Evolutionary conservation across 164 flowering plant genomes (phyloP), one percentile per base, ranked within the genome.

Genomic region (Taxillus chinensis): DNA sequence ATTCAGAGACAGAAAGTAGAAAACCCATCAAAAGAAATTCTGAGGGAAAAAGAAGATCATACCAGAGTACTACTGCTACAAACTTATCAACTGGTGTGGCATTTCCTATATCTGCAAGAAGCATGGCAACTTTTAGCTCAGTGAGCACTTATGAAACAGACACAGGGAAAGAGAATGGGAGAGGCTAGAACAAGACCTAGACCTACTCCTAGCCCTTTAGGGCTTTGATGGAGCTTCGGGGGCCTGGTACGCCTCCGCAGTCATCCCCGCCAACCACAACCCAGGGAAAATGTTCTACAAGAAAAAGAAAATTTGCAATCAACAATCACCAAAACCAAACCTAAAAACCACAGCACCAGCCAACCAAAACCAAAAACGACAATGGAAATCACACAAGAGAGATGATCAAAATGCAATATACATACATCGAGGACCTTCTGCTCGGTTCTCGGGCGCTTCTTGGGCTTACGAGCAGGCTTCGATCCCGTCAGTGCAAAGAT

Each of bases 341-440:
- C 11, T 14, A 8, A 54, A 39, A 16, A 15, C 4, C 56, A 62
- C 58, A 48, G 61, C 9, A 59, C 8, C 41, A 58, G 39, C 11
- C 46, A 43, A 6, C 39, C 48, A 54, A 39, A 60, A 39, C 3
- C 8, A 58, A 42, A 51, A 54, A 37, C 7, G 14, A 57, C 27
- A 59, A 7, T 13, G 13, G 27, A 27, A 27, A 27, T 27, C 27
- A 27, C 27, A 27, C 27, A 27, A 50, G 63, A 27, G 2, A 57
- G 42, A 61, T 43, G 2, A 9, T 6, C 27, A 43, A 27, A 27
- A 27, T 27, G 27, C 27, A 27, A 27, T 27, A 27, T 27, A 7
- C 12, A 9, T 65, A 85, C 90, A 69, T 83, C 86, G 39, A 85
- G 75, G 45, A 72, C 75, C 58, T 83, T 85, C 82, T 85, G 88